Percentiles rank a stretch among this genome's conserved stretches.
Evolutionary conservation across 177 flowering plant genomes (phyloP).

Genomic region (Vitis hybrid): DNA sequence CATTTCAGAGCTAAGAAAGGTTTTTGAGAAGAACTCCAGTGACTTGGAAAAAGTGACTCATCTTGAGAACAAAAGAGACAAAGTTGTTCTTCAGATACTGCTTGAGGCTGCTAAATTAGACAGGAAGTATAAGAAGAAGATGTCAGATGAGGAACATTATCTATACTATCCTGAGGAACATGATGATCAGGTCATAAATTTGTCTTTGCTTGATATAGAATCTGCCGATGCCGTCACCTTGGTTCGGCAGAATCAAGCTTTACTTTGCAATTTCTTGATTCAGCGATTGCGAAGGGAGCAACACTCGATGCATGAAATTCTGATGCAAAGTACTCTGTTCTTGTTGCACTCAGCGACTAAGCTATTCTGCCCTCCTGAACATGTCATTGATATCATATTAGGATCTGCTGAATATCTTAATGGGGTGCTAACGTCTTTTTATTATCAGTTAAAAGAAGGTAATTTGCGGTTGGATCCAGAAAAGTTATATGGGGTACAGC

Average conservation of each 20-base stretch:
- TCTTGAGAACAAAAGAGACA: conserved; percentile 76
- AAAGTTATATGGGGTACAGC: conserved; percentile 54
- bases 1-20: conserved; percentile 28
- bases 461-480: conserved; percentile 42
- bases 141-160: conserved; percentile 27
- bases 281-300: conserved; percentile 55
- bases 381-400: conserved; percentile 67
- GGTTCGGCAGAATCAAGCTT: conserved; percentile 78
- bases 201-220: conserved; percentile 45
- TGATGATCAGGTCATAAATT: conserved; percentile 39
- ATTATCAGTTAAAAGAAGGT: conserved; percentile 58
- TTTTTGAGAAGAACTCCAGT: conserved; percentile 26
- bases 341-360: conserved; percentile 70
- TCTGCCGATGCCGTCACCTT: conserved; percentile 81
- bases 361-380: conserved; percentile 64
- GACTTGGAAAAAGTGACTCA: conserved; percentile 50
- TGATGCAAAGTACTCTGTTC: conserved; percentile 69
- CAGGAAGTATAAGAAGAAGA: conserved; percentile 32
- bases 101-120: conserved; percentile 88
- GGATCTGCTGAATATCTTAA: conserved; percentile 67
- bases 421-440: conserved; percentile 48
- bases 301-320: conserved; percentile 75
- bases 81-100: conserved; percentile 68
- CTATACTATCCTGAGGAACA: conserved; percentile 29
- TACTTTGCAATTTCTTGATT: conserved; percentile 66